Evolutionary conservation across 139 green algal genomes (phyloP).

Genomic region (Tetradesmus obliquus): DNA sequence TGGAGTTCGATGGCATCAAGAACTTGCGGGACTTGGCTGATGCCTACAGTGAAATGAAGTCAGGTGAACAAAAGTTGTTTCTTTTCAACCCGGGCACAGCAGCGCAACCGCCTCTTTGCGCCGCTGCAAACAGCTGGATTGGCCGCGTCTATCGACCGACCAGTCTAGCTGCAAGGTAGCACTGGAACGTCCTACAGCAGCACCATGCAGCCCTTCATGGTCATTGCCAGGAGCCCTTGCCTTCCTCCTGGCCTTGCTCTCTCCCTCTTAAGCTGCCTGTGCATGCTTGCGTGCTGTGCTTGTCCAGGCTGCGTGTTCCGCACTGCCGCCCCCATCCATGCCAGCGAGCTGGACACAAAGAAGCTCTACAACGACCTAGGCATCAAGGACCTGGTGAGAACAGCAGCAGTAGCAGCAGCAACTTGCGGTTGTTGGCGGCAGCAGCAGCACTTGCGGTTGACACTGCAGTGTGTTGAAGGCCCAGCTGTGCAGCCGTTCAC

Average conservation of each 20-base stretch:
- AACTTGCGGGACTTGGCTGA: slow-evolving; percentile 35
- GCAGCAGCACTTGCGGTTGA: background rate
- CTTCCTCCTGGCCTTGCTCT: too few species aligned
- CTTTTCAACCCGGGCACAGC: too few species aligned
- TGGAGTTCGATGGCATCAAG: slow-evolving; percentile 36
- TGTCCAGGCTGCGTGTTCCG: slow-evolving; percentile 21
- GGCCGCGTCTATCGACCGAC: too few species aligned
- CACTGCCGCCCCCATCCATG: slow-evolving; percentile 25
- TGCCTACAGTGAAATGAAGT: background rate
- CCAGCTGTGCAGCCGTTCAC: too few species aligned
- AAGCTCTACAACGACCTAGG: slow-evolving; percentile 28
- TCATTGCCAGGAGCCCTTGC: too few species aligned
- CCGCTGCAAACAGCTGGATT: background rate
- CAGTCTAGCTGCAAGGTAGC: background rate
- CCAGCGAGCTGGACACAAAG: background rate
- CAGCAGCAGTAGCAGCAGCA: background rate
- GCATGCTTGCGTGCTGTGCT: background rate
- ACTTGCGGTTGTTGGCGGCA: background rate
- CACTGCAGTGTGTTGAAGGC: background rate
- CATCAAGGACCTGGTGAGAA: slow-evolving; percentile 40
- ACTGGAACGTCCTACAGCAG: background rate
- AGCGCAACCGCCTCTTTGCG: too few species aligned
- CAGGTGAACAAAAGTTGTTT: background rate
- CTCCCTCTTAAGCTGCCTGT: background rate
- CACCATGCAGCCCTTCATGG: too few species aligned